Conservation (phyloP, 495 filamentous ascomycete genomes). For the Cercophora samala region DNA sequence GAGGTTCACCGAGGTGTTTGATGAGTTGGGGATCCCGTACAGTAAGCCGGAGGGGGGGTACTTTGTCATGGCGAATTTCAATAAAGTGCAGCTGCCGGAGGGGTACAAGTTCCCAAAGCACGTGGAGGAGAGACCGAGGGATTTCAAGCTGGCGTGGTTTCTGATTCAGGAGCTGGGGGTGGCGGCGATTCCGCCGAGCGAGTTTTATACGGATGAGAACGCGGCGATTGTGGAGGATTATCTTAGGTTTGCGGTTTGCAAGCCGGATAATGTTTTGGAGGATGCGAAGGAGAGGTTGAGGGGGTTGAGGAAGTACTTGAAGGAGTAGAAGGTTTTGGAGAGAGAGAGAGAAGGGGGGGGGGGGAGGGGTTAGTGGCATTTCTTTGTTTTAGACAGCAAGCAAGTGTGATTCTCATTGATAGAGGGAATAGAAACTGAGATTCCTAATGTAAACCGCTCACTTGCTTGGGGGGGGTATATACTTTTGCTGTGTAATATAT, state of each 20-base stretch:
- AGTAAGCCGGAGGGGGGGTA: slow-evolving; percentile 94
- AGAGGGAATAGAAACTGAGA: not conserved
- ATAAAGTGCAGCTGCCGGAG: slow-evolving; percentile 73
- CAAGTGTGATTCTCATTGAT: not conserved
- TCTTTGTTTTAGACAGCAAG: slow-evolving; percentile 4
- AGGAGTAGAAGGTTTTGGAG: slow-evolving; percentile 20
- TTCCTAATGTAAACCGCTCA: not conserved
- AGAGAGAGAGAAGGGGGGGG: too few relatives aligned
- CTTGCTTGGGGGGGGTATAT: not conserved
- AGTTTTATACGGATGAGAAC: slow-evolving; percentile 88
- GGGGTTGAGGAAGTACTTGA: slow-evolving; percentile 77
- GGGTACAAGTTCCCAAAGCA: slow-evolving; percentile 85
- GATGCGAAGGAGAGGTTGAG: slow-evolving; percentile 84
- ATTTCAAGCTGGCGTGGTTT: slow-evolving; percentile 95
- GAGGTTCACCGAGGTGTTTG: slow-evolving; percentile 80
- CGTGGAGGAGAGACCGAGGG: slow-evolving; percentile 77
- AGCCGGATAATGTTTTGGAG: slow-evolving; percentile 86
- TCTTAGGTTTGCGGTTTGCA: slow-evolving; percentile 93
- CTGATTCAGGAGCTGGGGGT: slow-evolving; percentile 94
- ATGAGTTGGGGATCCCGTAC: slow-evolving; percentile 86
- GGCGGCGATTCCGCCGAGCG: slow-evolving; percentile 91
- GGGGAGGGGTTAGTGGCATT: not conserved
- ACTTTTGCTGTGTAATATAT: not conserved
- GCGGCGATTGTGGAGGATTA: slow-evolving; percentile 86
- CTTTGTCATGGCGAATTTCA: slow-evolving; percentile 90